phyloP scores from a whole-genome alignment of 2,329 filamentous ascomycete species.

The Trichoderma endophyticum region DNA sequence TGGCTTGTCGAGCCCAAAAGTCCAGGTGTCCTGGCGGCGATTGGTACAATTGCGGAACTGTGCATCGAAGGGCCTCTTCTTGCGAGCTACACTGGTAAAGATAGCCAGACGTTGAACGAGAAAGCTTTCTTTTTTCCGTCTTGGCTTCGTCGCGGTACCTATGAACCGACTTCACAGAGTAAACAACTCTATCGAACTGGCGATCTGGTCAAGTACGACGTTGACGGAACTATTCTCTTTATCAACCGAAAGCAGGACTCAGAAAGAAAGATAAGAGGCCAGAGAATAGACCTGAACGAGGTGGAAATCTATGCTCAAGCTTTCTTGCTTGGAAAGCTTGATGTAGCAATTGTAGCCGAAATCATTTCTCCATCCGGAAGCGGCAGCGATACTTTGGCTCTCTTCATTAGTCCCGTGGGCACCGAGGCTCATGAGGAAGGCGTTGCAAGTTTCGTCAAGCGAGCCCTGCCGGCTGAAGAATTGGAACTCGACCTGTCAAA shows the following conservation, averaged over 20 bases:
- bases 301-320: slow-evolving; percentile 14
- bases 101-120: background rate
- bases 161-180: background rate
- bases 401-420: background rate
- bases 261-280: slow-evolving; percentile 36
- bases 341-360: slow-evolving; percentile 13
- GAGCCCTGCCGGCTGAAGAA: background rate
- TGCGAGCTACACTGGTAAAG: background rate
- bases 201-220: slow-evolving; percentile 7
- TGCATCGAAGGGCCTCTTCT: slow-evolving; percentile 5
- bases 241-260: slow-evolving; percentile 2
- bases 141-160: background rate
- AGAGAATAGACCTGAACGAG: slow-evolving; percentile 42
- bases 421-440: background rate
- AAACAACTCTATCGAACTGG: slow-evolving; percentile 1
- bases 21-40: background rate
- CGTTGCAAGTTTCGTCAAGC: background rate
- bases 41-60: slow-evolving; percentile 6
- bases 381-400: background rate
- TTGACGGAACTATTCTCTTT: background rate
- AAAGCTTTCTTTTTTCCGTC: background rate
- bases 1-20: slow-evolving; percentile 2
- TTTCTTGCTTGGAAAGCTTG: background rate
- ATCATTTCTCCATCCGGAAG: background rate
- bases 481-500: background rate